These are phyloP conservation scores for Coemansia sp. DNA, from an alignment of 192 early-diverging fungal species.

Conservation along the genomic window DNA sequence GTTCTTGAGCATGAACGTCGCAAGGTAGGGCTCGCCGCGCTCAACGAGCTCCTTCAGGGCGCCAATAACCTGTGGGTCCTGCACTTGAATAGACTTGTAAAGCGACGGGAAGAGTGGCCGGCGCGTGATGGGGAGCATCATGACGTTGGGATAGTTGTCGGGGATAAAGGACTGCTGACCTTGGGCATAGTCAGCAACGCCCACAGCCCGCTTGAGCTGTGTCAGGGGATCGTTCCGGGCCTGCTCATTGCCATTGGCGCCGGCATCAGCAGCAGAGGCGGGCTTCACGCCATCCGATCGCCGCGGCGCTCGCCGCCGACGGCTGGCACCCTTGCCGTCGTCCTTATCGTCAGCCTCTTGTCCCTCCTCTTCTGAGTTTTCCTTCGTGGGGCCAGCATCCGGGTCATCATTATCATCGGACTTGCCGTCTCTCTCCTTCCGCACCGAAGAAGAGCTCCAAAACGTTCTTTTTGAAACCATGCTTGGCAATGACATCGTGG, in stretches of 20 bases:
- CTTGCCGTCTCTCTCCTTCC: conserved; percentile 28
- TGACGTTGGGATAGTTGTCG: conserved; percentile 87
- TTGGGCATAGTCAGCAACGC: conserved; percentile 62
- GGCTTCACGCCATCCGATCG: conserved; percentile 29
- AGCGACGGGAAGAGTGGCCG: conserved; percentile 95
- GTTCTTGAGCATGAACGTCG: conserved; percentile 90
- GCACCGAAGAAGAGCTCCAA: conserved; percentile 12
- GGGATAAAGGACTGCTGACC: conserved; percentile 79
- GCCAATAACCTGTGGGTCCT: conserved; percentile 86
- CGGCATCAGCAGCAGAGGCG: not conserved
- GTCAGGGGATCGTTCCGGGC: conserved; percentile 26
- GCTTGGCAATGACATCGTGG: not conserved
- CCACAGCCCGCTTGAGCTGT: conserved; percentile 52
- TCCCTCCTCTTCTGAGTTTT: not conserved
- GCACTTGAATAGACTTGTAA: conserved; percentile 97
- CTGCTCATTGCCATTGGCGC: conserved; percentile 10
- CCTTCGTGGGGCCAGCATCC: conserved; percentile 3
- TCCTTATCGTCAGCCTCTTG: conserved; percentile 8
- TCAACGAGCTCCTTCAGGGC: conserved; percentile 90
- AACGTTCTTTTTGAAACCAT: conserved; percentile 17
- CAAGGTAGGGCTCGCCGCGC: conserved; percentile 94
- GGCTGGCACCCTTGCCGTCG: conserved; percentile 9
- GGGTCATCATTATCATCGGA: conserved; percentile 15
- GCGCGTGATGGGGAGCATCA: conserved; percentile 89
- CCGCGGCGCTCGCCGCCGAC: conserved; percentile 32